Percentiles rank a stretch among this genome's conserved stretches.
Evolutionary conservation across 1,139 yeast species (phyloP).

Genomic region (Yamadazyma dendronema): DNA sequence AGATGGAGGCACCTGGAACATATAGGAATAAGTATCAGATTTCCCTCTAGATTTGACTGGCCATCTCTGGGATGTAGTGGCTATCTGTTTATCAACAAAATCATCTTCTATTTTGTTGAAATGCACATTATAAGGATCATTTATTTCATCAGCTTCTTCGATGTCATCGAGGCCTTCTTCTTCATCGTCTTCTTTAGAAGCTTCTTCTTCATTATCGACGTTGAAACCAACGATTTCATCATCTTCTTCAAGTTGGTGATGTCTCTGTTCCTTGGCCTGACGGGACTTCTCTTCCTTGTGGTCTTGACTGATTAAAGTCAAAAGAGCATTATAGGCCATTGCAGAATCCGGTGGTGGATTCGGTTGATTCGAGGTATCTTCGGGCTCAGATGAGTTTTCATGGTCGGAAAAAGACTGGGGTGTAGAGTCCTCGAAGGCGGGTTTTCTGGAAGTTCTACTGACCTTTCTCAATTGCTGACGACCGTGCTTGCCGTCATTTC

Average conservation of each 20-base stretch:
- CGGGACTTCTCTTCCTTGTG: conserved; percentile 22
- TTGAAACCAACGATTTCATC: conserved; percentile 30
- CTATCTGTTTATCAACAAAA: conserved; percentile 34
- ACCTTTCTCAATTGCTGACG: conserved; percentile 58
- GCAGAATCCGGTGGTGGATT: conserved; percentile 24
- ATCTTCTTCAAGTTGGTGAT: conserved; percentile 23
- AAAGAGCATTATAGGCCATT: conserved; percentile 71
- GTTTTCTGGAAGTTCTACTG: conserved; percentile 41
- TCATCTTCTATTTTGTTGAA: conserved; percentile 56
- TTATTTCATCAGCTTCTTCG: conserved; percentile 39
- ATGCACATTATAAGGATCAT: conserved; percentile 74
- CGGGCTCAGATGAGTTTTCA: conserved; percentile 12
- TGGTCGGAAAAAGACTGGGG: too few species aligned
- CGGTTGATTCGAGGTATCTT: background rate
- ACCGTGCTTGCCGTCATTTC: conserved; percentile 32
- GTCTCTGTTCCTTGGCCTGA: conserved; percentile 8
- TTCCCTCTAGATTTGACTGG: conserved; percentile 17
- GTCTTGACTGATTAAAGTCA: conserved; percentile 65
- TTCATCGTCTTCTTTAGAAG: conserved; percentile 25
- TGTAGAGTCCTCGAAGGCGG: conserved; percentile 4
- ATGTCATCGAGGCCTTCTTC: conserved; percentile 26
- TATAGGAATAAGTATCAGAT: conserved; percentile 22
- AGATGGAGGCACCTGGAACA: conserved; percentile 34
- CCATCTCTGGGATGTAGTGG: conserved; percentile 27
- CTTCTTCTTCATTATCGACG: conserved; percentile 26